phyloP scores from a whole-genome alignment of 768 basidiomycete genomes.

The Asterophora parasitica region DNA sequence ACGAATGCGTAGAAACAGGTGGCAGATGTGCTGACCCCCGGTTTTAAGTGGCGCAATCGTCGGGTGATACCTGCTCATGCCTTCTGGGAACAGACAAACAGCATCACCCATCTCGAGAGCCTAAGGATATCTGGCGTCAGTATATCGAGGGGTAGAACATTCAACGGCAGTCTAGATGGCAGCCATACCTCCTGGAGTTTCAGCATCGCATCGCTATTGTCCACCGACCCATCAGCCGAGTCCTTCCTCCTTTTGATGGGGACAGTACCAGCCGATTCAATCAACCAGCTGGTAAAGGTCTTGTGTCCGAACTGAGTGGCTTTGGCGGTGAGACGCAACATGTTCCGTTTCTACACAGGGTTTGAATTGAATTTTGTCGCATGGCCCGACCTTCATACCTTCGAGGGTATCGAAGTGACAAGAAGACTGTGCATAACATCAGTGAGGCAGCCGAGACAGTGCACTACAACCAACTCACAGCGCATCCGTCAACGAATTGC shows the following conservation, averaged over 20 bases:
- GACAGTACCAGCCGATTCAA: slow-evolving; percentile 83
- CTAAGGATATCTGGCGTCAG: slow-evolving; percentile 29
- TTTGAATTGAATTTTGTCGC: neutral
- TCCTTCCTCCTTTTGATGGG: slow-evolving; percentile 80
- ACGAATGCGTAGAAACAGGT: neutral
- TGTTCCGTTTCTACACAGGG: slow-evolving; percentile 55
- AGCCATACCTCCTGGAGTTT: slow-evolving; percentile 57
- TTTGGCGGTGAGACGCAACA: slow-evolving; percentile 84
- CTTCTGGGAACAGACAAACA: slow-evolving; percentile 83
- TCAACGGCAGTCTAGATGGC: neutral
- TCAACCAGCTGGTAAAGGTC: slow-evolving; percentile 88
- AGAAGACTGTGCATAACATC: slow-evolving; percentile 47
- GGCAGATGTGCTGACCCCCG: slow-evolving; percentile 48
- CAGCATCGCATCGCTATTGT: slow-evolving; percentile 69
- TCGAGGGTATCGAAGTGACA: slow-evolving; percentile 66
- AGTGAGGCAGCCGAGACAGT: neutral
- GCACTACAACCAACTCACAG: slow-evolving; percentile 40
- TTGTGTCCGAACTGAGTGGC: slow-evolving; percentile 77
- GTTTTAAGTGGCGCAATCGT: slow-evolving; percentile 86
- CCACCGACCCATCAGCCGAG: slow-evolving; percentile 42
- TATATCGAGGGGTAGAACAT: neutral
- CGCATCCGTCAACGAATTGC: slow-evolving; percentile 83
- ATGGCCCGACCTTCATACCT: slow-evolving; percentile 33
- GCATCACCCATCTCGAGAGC: slow-evolving; percentile 74
- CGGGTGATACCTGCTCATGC: slow-evolving; percentile 79